Evolutionary conservation across 306 rosid genomes (phyloP), one percentile per base, ranked within the genome.

Genomic region (Sesbania bispinosa): DNA sequence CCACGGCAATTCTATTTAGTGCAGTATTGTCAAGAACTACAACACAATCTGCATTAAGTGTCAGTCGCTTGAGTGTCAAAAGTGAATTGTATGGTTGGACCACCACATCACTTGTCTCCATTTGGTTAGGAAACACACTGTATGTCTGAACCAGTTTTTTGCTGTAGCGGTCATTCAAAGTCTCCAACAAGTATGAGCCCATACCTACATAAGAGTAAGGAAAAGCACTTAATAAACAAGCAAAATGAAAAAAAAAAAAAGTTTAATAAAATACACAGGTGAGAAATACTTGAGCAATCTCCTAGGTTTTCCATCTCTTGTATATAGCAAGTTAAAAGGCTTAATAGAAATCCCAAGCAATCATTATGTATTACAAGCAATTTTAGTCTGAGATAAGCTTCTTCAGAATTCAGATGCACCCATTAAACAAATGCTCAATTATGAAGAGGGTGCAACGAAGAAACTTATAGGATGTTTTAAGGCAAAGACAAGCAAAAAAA

Each of bases 61-160:
- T 90, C 53, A 94, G 83, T 47, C 98, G 87, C 85, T 90, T 94
- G 62, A 94, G 96, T 6, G 98, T 94, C 83, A 90, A 83, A 83
- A 94, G 96, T 41, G 98, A 94, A 83, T 94, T 94, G 85, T 94
- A 94, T 20, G 98, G 98, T 75, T 94, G 98, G 75, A 90, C 98
- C 78, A 94, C 98, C 80, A 94, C 98, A 79, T 94, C 98, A 83
- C 97, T 94, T 11, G 98, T 94, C n/a, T n/a, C n/a, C n/a, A n/a
- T n/a, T n/a, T n/a, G n/a, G n/a, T n/a, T n/a, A n/a, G n/a, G n/a
- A n/a, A 94, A 94, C 29, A 94, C 98, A 83, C 97, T 94, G 79
- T 90, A 93, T 21, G 98, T 94, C 89, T 94, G 98, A 41, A 94
- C 97, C 82, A 94, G 80, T n/a, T 94, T 94, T 86, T 94, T 94